Evolutionary conservation across 306 rosid species (phyloP).

Genomic region (Corylus americana): DNA sequence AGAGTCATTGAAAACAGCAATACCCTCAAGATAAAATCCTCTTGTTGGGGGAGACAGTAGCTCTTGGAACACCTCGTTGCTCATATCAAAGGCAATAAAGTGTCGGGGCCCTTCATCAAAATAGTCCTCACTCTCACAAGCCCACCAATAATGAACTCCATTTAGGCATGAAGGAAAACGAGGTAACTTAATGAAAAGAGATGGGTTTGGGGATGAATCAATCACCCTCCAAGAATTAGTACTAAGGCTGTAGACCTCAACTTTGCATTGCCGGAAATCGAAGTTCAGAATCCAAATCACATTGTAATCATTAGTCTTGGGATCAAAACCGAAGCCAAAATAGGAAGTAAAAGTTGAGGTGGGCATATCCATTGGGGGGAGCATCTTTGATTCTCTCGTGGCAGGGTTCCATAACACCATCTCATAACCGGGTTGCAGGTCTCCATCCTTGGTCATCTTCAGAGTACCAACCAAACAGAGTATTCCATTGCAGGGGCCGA

Average conservation of each 20-base stretch:
- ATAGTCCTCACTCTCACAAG: background rate
- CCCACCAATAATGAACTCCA: background rate
- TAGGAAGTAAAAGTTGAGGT: background rate
- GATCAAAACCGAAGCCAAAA: background rate
- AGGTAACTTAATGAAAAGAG: background rate
- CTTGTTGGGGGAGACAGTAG: background rate
- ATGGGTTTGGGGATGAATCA: background rate
- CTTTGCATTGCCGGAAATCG: too few species aligned
- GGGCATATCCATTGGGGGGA: background rate
- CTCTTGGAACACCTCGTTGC: background rate
- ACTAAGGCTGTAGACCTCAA: background rate
- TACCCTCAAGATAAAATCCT: too few species aligned
- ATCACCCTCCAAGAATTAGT: constrained; percentile 1
- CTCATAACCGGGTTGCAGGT: background rate
- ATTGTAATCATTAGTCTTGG: background rate
- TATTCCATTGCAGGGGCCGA: constrained; percentile 5
- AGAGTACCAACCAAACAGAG: background rate
- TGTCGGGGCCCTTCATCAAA: background rate
- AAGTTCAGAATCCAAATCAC: background rate
- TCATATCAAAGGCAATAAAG: background rate
- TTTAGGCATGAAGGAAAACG: background rate
- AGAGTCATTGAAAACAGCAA: background rate
- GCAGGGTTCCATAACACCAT: background rate
- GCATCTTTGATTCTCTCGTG: background rate
- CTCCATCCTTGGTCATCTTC: background rate